Conservation (phyloP, 2,329 filamentous ascomycete species). For the Neofusicoccum kwambonambiense region DNA sequence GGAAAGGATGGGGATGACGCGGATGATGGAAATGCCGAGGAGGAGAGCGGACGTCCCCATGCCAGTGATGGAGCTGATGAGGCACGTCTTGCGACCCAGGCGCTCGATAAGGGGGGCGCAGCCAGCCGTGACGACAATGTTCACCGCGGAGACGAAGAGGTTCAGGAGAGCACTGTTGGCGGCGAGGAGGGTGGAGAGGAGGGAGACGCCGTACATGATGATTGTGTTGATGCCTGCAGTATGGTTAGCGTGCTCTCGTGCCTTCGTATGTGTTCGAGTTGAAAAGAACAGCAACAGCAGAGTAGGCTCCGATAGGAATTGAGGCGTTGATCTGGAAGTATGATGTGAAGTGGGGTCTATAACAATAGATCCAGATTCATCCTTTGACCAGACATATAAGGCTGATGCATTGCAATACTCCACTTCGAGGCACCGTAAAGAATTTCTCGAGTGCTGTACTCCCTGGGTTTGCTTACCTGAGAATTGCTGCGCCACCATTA, state of each 20-base stretch:
- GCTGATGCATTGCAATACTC: too few species aligned
- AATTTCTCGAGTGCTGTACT: constrained; percentile 22
- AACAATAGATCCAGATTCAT: too few species aligned
- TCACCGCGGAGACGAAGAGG: constrained; percentile 82
- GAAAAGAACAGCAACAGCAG: too few species aligned
- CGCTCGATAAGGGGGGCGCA: constrained; percentile 85
- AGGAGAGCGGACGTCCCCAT: constrained; percentile 78
- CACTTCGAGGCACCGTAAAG: not conserved
- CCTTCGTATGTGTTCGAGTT: too few species aligned
- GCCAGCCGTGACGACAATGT: constrained; percentile 76
- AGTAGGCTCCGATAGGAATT: too few species aligned
- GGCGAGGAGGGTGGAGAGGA: constrained; percentile 77
- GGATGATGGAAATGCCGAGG: constrained; percentile 77
- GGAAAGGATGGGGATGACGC: constrained; percentile 70
- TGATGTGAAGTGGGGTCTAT: too few species aligned
- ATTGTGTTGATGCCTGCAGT: constrained; percentile 78
- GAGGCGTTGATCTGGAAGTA: too few species aligned
- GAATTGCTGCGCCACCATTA: constrained; percentile 91
- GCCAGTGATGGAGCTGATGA: constrained; percentile 77
- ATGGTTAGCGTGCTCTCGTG: not conserved
- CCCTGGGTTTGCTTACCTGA: constrained; percentile 50
- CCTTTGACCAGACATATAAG: too few species aligned
- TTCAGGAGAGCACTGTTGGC: constrained; percentile 80
- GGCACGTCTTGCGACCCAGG: constrained; percentile 81
- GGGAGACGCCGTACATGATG: constrained; percentile 95